Conservation (phyloP, 2,329 filamentous ascomycete species). For the Coniochaeta sp. region DNA sequence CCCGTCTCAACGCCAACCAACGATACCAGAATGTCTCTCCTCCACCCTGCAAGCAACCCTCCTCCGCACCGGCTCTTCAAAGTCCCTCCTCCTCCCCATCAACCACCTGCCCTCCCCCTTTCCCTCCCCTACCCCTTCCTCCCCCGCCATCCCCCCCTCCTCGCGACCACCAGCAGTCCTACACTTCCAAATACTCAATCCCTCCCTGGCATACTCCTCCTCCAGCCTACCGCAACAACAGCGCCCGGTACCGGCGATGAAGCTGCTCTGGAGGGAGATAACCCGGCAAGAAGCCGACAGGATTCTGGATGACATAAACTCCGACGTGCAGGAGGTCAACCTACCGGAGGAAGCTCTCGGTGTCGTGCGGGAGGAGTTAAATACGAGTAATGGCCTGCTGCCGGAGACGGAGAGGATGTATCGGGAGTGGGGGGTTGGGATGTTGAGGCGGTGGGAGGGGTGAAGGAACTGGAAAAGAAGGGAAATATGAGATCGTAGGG, state of each 20-base stretch:
- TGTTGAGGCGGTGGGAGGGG: constrained; percentile 46
- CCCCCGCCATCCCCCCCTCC: too few species aligned
- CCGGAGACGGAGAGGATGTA: constrained; percentile 51
- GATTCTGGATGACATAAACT: constrained; percentile 43
- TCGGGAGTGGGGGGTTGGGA: constrained; percentile 60
- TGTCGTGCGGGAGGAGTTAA: constrained; percentile 35
- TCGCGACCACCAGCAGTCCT: constrained; percentile 22
- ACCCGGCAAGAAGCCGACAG: constrained; percentile 34
- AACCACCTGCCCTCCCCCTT: constrained; percentile 11
- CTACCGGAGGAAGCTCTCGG: constrained; percentile 45
- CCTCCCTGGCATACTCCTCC: constrained; percentile 45
- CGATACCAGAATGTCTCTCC: constrained; percentile 42
- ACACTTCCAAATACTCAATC: constrained; percentile 50
- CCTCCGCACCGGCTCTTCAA: constrained; percentile 50
- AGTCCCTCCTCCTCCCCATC: constrained; percentile 45
- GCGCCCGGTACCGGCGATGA: constrained; percentile 39
- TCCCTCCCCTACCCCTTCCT: too few species aligned
- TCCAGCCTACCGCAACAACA: constrained; percentile 19
- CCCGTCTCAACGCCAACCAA: constrained; percentile 23
- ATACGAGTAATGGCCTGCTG: constrained; percentile 41
- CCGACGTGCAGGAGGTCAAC: constrained; percentile 51
- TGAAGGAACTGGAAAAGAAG: too few species aligned
- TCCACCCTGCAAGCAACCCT: constrained; percentile 46
- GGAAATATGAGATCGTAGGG: too few species aligned
- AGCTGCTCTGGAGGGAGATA: constrained; percentile 44